Conservation (phyloP, 441 rosid species). For the Breynia disticha region DNA sequence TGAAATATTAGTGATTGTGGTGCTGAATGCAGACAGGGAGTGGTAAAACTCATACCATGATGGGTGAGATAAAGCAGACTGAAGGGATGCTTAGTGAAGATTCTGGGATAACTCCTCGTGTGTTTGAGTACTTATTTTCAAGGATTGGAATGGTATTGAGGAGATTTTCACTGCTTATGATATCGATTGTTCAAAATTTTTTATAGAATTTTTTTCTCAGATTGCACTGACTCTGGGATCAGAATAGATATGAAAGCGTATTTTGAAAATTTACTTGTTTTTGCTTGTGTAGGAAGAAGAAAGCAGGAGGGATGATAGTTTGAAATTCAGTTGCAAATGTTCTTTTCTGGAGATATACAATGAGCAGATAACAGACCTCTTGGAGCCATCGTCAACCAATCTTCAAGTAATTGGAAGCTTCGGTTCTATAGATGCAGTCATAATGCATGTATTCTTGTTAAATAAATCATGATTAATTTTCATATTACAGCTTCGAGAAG, state of each 20-base stretch:
- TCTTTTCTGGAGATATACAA: constrained; percentile 93
- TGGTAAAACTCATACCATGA: constrained; percentile 95
- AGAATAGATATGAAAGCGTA: constrained; percentile 2
- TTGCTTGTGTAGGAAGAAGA: constrained; percentile 66
- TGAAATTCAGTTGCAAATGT: constrained; percentile 81
- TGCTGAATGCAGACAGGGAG: constrained; percentile 73
- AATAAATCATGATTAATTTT: constrained; percentile 5
- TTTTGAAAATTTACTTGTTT: constrained; percentile 2
- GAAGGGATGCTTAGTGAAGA: constrained; percentile 50
- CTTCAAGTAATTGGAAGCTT: constrained; percentile 50
- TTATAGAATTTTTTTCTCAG: too few species aligned
- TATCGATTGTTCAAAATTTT: not conserved
- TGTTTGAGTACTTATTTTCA: constrained; percentile 69
- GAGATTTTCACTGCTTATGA: constrained; percentile 5
- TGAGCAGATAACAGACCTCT: constrained; percentile 83
- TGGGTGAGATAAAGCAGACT: constrained; percentile 67
- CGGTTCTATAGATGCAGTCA: constrained; percentile 10
- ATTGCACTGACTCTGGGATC: not conserved
- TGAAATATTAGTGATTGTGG: not conserved
- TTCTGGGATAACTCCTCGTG: constrained; percentile 85
- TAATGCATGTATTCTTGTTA: not conserved
- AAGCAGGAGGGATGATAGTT: constrained; percentile 57
- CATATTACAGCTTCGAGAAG: constrained; percentile 82
- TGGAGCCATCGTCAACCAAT: constrained; percentile 89
- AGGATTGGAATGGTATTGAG: constrained; percentile 54